phyloP scores from a whole-genome alignment of 108 stramenopile genomes.

The Cyclotella sp. region DNA sequence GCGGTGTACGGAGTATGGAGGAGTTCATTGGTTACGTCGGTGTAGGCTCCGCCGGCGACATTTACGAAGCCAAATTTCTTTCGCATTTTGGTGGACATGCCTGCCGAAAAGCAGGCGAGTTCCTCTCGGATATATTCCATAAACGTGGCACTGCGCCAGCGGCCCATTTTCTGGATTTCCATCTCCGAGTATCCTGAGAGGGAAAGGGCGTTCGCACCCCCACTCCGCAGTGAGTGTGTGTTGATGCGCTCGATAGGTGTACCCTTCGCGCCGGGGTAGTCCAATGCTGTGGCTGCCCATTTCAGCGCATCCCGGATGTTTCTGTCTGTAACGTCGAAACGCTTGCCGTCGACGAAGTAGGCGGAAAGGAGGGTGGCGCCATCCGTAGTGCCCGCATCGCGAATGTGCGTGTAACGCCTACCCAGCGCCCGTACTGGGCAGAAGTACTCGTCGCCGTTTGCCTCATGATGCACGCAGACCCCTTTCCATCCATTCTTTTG shows the following conservation, averaged over 20 bases:
- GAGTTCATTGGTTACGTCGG: background rate
- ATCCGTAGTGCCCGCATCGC: background rate
- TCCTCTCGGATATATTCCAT: slow-evolving; percentile 20
- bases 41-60: slow-evolving; percentile 6
- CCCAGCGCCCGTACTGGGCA: slow-evolving; percentile 1
- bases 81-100: slow-evolving; percentile 10
- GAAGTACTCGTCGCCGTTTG: background rate
- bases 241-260: slow-evolving; percentile 24
- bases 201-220: slow-evolving; percentile 7
- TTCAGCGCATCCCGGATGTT: slow-evolving; percentile 5
- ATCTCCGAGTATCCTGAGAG: slow-evolving; percentile 12
- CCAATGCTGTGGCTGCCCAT: background rate
- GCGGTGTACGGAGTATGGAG: background rate
- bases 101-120: background rate
- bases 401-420: background rate
- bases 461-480: background rate
- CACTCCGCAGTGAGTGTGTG: slow-evolving; percentile 10
- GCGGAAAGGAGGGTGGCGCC: slow-evolving; percentile 6
- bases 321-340: background rate
- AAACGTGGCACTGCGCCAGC: slow-evolving; percentile 8
- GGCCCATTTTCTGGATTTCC: slow-evolving; percentile 25
- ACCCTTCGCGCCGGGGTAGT: slow-evolving; percentile 11
- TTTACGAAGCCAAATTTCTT: slow-evolving; percentile 3
- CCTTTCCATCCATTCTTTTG: background rate
- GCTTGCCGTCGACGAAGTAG: background rate